Conservation (phyloP, 768 basidiomycete species). For the Leccinum longicurvipes region DNA sequence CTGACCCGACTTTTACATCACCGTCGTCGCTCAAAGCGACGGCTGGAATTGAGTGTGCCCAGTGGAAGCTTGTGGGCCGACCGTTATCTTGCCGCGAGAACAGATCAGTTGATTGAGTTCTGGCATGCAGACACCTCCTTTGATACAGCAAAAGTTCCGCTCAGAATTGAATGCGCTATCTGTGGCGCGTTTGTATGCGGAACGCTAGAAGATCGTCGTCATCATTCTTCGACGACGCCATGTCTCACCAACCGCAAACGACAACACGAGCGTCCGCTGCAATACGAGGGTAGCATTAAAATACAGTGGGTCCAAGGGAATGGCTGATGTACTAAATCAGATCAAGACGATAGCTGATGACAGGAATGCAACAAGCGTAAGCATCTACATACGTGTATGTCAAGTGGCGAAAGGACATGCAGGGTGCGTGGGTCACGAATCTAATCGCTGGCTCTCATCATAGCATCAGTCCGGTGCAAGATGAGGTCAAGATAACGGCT, state of each 20-base stretch:
- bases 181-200: not conserved
- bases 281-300: not conserved
- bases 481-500: constrained; percentile 14
- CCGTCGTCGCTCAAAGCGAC: not conserved
- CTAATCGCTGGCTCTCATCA: not conserved
- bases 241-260: constrained; percentile 9
- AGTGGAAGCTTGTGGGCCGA: not conserved
- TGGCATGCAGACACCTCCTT: not conserved
- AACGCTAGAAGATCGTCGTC: not conserved
- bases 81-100: not conserved
- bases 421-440: constrained; percentile 5
- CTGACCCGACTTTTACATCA: constrained; percentile 13
- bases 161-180: not conserved
- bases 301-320: constrained; percentile 20
- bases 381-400: not conserved
- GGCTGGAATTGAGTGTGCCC: not conserved
- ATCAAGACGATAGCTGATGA: not conserved
- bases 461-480: not conserved
- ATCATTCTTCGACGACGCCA: not conserved
- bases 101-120: constrained; percentile 2
- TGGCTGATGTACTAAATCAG: not conserved
- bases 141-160: not conserved
- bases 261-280: not conserved
- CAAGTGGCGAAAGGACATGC: constrained; percentile 16
- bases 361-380: constrained; percentile 9